Percentiles rank a stretch among this genome's conserved stretches.
Conservation (phyloP, 257 asterid species). For the Anisodus acutangulus region DNA sequence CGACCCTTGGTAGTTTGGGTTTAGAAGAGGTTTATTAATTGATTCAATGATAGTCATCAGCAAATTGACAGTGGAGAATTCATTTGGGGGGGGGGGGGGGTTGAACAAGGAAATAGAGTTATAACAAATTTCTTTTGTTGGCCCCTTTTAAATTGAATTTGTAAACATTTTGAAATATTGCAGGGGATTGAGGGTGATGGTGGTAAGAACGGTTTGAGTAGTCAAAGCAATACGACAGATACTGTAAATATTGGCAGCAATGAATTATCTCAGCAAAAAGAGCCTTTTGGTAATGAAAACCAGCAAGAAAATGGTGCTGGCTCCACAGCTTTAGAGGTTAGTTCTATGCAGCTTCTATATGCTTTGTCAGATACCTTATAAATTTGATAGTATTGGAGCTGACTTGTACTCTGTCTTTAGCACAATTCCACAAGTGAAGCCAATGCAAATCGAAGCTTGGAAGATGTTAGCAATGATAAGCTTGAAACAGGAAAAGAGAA, state of each 20-base stretch:
- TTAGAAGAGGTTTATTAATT: not conserved
- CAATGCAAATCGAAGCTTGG: conserved; percentile 30
- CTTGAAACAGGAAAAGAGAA: conserved; percentile 32
- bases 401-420: conserved; percentile 13
- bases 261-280: conserved; percentile 14
- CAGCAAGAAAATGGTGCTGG: not conserved
- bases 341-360: conserved; percentile 14
- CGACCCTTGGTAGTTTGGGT: conserved; percentile 3
- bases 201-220: not conserved
- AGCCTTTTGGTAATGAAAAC: not conserved
- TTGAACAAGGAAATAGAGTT: not conserved
- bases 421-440: conserved; percentile 34
- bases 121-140: not conserved
- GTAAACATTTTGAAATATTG: not conserved
- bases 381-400: not conserved
- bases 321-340: conserved; percentile 11
- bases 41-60: not conserved
- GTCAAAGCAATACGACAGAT: conserved; percentile 9
- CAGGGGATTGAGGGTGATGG: conserved; percentile 26
- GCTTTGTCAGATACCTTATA: not conserved
- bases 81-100: not conserved
- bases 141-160: not conserved
- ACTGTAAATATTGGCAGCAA: not conserved
- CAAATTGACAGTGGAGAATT: not conserved
- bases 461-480: conserved; percentile 33